Conservation (phyloP, 106 monocot genomes). For the Gastrodia elata region DNA sequence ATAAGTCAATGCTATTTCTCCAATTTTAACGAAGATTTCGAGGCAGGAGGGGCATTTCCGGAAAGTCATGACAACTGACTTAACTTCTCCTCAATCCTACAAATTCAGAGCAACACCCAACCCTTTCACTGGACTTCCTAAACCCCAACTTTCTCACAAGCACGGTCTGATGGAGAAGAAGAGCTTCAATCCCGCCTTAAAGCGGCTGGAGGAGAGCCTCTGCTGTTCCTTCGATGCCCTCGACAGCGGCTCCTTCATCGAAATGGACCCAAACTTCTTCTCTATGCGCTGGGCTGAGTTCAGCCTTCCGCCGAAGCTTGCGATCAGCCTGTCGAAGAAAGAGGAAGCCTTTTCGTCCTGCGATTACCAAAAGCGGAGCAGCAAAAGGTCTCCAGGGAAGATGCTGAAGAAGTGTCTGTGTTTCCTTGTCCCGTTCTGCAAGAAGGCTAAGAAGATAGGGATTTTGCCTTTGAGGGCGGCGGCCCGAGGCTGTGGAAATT, state of each 20-base stretch:
- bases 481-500: neutral
- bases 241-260: constrained; percentile 27
- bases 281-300: constrained; percentile 19
- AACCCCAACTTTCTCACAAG: neutral
- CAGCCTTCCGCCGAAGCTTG: neutral
- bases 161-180: constrained; percentile 28
- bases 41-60: neutral
- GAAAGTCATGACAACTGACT: neutral
- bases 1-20: no score
- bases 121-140: neutral
- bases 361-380: neutral
- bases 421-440: constrained; percentile 23
- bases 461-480: neutral
- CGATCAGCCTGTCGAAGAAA: neutral
- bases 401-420: constrained; percentile 22
- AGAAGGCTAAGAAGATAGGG: constrained; percentile 25
- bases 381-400: constrained; percentile 5
- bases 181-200: constrained; percentile 30
- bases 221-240: neutral
- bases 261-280: constrained; percentile 34
- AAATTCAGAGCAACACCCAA: neutral
- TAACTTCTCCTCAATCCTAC: neutral
- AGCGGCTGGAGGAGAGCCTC: constrained; percentile 10
- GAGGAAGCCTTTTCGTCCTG: neutral
- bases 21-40: neutral